Evolutionary conservation across 306 rosid genomes (phyloP), one percentile per base, ranked within the genome.

Genomic region (Vigna radiata): DNA sequence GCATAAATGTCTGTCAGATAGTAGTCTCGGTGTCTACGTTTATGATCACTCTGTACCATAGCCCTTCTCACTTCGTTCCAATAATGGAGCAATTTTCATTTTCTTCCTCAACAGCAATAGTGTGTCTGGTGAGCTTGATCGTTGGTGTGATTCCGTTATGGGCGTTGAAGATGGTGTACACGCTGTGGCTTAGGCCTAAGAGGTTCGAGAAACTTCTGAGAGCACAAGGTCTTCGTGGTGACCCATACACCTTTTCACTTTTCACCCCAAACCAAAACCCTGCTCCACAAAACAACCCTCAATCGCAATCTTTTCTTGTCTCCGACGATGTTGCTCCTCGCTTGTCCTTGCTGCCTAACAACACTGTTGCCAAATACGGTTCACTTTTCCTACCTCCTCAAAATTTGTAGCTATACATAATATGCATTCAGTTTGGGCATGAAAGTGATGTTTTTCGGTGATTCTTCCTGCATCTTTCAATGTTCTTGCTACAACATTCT

Each of bases 161-260:
- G 81, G 72, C 23, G 48, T 80, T 88, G 91, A 71, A 49, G 17
- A 64, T 58, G 62, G 27, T 85, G 33, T 68, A 80, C 17, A 55
- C 77, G 82, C 8, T 85, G 9, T 89, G 94, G 91, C 13, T 87
- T 11, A 76, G 75, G 55, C 93, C 93, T 0, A 89, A 79, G 80
- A 76, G 64, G 43, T 58, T 87, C 0, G 93, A 89, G 52, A 74
- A 48, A 17, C 19, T 27, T 13, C 80, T 87, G 0, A 81, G 88
- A 71, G 43, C 73, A 12, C 88, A 87, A 80, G 87, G 91, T 19
- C 54, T 85, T 21, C 0, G 8, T 0, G 90, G 86, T 5, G 82
- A 83, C 9, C 52, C 90, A 4, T 89, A 89, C 33, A 47, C 75
- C 14, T 1, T 89, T 31, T 50, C 3, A 0, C 2, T 0, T 21